Conservation (phyloP, 2,329 filamentous ascomycete species). For the Fusarium coicis region DNA sequence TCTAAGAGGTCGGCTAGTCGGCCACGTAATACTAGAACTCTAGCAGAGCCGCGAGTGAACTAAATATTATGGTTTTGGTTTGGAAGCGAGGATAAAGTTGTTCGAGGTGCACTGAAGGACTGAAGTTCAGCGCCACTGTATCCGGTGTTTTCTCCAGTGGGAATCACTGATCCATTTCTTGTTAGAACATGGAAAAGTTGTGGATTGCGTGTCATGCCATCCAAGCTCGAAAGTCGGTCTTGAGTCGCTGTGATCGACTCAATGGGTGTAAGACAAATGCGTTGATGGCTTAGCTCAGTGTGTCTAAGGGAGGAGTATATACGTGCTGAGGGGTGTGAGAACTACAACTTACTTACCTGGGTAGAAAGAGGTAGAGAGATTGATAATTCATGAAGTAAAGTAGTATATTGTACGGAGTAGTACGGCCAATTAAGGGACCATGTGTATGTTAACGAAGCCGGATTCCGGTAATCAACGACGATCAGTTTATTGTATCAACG, state of each 20-base stretch:
- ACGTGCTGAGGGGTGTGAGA: conserved; percentile 9
- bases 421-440: neutral
- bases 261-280: conserved; percentile 17
- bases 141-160: neutral
- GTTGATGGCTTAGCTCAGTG: conserved; percentile 13
- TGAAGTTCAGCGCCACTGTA: conserved; percentile 23
- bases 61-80: conserved; percentile 2
- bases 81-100: conserved; percentile 11
- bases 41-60: conserved; percentile 3
- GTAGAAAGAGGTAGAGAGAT: neutral
- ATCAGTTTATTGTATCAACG: conserved; percentile 7
- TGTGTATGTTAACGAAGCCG: neutral
- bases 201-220: conserved; percentile 20
- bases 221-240: conserved; percentile 2
- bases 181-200: neutral
- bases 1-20: neutral
- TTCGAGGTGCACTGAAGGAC: conserved; percentile 20
- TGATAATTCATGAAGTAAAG: neutral
- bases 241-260: conserved; percentile 12
- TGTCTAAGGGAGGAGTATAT: conserved; percentile 2
- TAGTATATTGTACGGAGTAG: neutral
- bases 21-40: conserved; percentile 16
- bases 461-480: neutral
- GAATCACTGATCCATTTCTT: neutral
- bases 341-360: neutral